Base-by-base conservation (phyloP, 2,329 filamentous ascomycete genomes). In the Xylaria sp. region DNA sequence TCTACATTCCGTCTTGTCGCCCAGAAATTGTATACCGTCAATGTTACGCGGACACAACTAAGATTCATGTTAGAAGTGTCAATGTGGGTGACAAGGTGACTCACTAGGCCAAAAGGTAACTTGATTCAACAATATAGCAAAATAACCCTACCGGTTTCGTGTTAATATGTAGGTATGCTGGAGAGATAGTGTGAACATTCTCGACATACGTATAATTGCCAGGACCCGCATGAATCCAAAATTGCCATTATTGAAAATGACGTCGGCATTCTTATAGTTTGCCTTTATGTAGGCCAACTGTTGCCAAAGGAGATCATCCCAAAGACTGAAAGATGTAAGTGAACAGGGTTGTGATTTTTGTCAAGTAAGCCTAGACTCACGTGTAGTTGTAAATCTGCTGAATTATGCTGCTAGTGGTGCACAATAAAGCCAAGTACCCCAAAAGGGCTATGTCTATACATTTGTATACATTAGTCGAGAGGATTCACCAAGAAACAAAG, bases 331-430 rank as follows among this genome's bases (percentile, higher is more conserved):
- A 45, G 21, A 9, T 12, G 42, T 57, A 24, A 57, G 63, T 61
- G 27, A 48, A 34, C 4, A 24, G 19, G 17, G 17, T 55, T 1
- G 39, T 30, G 3, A 17, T 11, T 24, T 39, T 12, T 11, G 11
- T 19, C 11, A 19, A 21, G 11, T 12, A 45, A 4, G 24, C 0
- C 11, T 55, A 36, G 21, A 56, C 73, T 4, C 60, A 74, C 73
- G 61, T 64, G 55, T 74, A 74, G 32, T 73, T 72, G 36, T 74
- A 74, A 42, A 74, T 71, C 63, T 74, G 73, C 45, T 74, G 73
- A 34, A 71, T 70, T 55, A 74, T 73, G 50, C 73, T 74, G 57
- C 70, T 73, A 1, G 54, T 57, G 19, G 67, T 69, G 34, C 73
- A 72, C 24, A 73, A 21, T 19, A 69, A 47, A 27, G 69, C 68